Evolutionary conservation across 1,139 yeast species (phyloP).

Genomic region (Debaryomyces fabryi): DNA sequence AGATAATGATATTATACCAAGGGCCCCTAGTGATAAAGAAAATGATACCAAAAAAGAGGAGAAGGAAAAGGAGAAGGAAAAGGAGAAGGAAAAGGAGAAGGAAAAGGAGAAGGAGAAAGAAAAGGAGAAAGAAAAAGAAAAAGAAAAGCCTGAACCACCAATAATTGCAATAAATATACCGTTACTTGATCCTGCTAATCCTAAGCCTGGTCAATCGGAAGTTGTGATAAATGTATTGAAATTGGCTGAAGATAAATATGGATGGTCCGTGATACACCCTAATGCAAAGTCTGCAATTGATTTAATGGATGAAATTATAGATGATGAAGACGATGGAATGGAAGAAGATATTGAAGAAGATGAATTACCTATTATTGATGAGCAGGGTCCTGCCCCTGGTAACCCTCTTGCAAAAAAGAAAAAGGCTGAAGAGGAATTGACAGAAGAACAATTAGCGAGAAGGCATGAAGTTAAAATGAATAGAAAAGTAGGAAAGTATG

Average conservation of each 20-base stretch:
- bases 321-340: slow-evolving; percentile 61
- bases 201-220: slow-evolving; percentile 66
- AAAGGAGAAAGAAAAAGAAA: slow-evolving; percentile 28
- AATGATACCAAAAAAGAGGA: slow-evolving; percentile 14
- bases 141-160: slow-evolving; percentile 38
- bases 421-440: slow-evolving; percentile 43
- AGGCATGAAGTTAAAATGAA: slow-evolving; percentile 53
- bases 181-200: slow-evolving; percentile 48
- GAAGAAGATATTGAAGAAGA: slow-evolving; percentile 60
- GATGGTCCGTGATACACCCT: slow-evolving; percentile 75
- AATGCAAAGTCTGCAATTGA: slow-evolving; percentile 64
- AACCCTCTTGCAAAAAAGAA: slow-evolving; percentile 30
- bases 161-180: slow-evolving; percentile 66
- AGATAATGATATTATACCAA: background rate
- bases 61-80: slow-evolving; percentile 17
- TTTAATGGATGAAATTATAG: slow-evolving; percentile 62
- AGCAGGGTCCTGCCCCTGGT: slow-evolving; percentile 22
- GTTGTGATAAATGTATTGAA: slow-evolving; percentile 78
- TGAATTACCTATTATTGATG: slow-evolving; percentile 30
- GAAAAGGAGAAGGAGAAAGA: slow-evolving; percentile 29
- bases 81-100: slow-evolving; percentile 19
- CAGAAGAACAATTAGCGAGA: slow-evolving; percentile 50
- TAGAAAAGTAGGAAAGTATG: slow-evolving; percentile 85
- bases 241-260: slow-evolving; percentile 84
- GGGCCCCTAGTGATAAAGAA: slow-evolving; percentile 10